phyloP scores from a whole-genome alignment of 495 filamentous ascomycete genomes.

The Neurospora tetraspora region DNA sequence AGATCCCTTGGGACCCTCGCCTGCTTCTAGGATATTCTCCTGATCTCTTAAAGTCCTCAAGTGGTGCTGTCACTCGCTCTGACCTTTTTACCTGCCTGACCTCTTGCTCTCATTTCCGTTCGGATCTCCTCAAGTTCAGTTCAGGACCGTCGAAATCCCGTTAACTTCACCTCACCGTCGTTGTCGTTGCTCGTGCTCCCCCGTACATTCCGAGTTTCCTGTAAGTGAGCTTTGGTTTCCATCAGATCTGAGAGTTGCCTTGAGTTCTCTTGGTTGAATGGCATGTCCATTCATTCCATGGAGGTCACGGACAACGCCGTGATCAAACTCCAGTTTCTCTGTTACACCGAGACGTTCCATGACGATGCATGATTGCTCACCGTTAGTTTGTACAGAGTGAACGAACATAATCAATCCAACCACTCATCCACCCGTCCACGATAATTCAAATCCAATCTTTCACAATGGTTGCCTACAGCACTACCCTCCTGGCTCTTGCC shows the following conservation, averaged over 20 bases:
- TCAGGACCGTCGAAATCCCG: background rate
- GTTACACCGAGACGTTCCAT: background rate
- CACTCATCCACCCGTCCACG: background rate
- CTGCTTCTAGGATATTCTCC: slow-evolving; percentile 4
- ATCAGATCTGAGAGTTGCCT: background rate
- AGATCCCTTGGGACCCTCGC: slow-evolving; percentile 3
- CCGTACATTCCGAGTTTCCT: background rate
- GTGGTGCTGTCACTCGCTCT: slow-evolving; percentile 21
- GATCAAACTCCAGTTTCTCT: background rate
- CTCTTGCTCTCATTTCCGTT: slow-evolving; percentile 13
- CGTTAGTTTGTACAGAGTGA: background rate
- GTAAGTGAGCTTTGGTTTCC: background rate
- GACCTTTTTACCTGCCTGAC: slow-evolving; percentile 6
- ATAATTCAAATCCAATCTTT: background rate
- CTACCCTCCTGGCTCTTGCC: slow-evolving; percentile 35
- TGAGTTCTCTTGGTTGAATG: background rate
- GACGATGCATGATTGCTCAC: background rate
- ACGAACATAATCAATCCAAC: background rate
- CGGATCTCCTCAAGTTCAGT: background rate
- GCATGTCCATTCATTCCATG: background rate
- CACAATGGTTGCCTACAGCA: slow-evolving; percentile 39
- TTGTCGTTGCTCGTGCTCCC: slow-evolving; percentile 1
- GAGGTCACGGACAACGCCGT: background rate
- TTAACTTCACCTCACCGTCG: background rate
- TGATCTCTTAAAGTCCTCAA: slow-evolving; percentile 1